Conservation (phyloP, 768 basidiomycete species). For the Lactarius vividus region DNA sequence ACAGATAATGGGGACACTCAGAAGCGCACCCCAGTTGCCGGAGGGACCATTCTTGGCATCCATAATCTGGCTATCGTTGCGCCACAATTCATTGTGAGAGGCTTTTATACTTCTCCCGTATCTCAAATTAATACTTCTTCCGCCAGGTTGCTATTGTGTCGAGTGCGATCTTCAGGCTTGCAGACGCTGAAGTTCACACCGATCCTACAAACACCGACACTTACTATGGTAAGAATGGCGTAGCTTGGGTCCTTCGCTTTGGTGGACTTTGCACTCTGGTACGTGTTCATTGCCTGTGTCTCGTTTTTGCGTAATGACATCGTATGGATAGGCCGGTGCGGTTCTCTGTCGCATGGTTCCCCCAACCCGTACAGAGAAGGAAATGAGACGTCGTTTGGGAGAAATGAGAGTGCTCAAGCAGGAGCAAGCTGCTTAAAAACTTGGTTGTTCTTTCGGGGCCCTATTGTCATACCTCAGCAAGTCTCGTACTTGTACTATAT, state of each 20-base stretch:
- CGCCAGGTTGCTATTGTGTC: slow-evolving; percentile 79
- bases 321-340: slow-evolving; percentile 55
- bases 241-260: slow-evolving; percentile 91
- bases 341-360: slow-evolving; percentile 77
- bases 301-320: neutral
- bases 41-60: slow-evolving; percentile 90
- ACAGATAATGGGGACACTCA: slow-evolving; percentile 34
- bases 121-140: slow-evolving; percentile 18
- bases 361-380: slow-evolving; percentile 87
- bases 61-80: slow-evolving; percentile 95
- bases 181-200: slow-evolving; percentile 55
- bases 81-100: slow-evolving; percentile 86
- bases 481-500: slow-evolving; percentile 4
- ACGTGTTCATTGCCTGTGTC: slow-evolving; percentile 27
- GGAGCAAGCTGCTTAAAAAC: slow-evolving; percentile 48
- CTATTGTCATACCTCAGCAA: neutral
- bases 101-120: slow-evolving; percentile 33
- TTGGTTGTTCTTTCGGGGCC: neutral
- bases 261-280: slow-evolving; percentile 83
- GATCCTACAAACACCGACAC: slow-evolving; percentile 48
- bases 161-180: slow-evolving; percentile 79
- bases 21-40: slow-evolving; percentile 56
- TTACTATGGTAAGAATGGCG: slow-evolving; percentile 82
- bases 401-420: slow-evolving; percentile 75
- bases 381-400: slow-evolving; percentile 77